Conservation (phyloP, 345 rosid genomes). For the Hibiscus tridactylites region DNA sequence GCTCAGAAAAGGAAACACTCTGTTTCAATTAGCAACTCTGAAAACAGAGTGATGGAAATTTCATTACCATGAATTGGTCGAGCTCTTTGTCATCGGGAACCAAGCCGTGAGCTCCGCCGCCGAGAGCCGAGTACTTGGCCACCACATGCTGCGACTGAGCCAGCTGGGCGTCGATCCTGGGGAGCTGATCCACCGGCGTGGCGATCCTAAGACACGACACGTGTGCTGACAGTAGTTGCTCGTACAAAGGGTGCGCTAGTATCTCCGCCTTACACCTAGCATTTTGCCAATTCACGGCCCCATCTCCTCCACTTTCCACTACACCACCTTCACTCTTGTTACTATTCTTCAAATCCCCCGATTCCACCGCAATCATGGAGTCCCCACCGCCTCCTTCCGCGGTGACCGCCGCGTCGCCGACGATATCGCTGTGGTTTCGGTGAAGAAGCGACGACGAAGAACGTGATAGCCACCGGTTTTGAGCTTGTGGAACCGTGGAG, state of each 20-base stretch:
- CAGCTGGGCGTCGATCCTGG: constrained; percentile 90
- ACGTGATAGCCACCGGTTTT: constrained; percentile 75
- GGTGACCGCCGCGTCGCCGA: constrained; percentile 39
- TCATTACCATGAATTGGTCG: constrained; percentile 99
- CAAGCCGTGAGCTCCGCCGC: constrained; percentile 43
- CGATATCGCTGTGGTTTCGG: constrained; percentile 45
- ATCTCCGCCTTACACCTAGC: constrained; percentile 86
- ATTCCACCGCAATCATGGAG: constrained; percentile 44
- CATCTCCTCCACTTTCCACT: constrained; percentile 31
- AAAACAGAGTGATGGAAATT: too few species aligned
- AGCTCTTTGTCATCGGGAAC: constrained; percentile 80
- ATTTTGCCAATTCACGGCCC: constrained; percentile 73
- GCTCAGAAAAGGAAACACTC: too few species aligned
- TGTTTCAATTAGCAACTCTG: too few species aligned
- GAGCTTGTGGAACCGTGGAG: constrained; percentile 30
- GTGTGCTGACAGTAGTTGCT: constrained; percentile 86
- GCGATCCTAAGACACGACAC: constrained; percentile 88
- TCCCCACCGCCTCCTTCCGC: constrained; percentile 19
- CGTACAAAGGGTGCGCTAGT: constrained; percentile 78
- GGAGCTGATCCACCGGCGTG: constrained; percentile 85
- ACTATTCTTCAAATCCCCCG: constrained; percentile 33
- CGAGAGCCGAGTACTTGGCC: constrained; percentile 69
- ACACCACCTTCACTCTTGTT: constrained; percentile 36
- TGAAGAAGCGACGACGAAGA: constrained; percentile 49
- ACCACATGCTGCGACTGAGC: constrained; percentile 94